Evolutionary conservation across 2,329 filamentous ascomycete species (phyloP), one percentile per base, ranked within the genome.

Genomic region (Hypoxylon sp.): DNA sequence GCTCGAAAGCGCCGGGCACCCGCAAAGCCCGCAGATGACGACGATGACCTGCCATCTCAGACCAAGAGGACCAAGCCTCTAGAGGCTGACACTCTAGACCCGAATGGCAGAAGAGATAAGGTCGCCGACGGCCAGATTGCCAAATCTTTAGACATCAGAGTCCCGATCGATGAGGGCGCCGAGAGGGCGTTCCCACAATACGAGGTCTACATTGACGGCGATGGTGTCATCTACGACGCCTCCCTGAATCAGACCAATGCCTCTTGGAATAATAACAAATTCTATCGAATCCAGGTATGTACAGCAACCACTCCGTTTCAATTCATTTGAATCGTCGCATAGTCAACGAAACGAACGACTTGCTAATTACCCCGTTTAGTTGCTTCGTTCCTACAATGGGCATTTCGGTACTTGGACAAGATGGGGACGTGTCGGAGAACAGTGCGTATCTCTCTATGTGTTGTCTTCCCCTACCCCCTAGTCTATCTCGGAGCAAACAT

Each of bases 201-300:
- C 35, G 69, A 75, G 15, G 90, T 96, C 26, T 87, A 89, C 68
- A 83, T 94, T 53, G 88, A 88, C 58, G 74, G 82, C 1, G 74
- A 82, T 33, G 85, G 86, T 17, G 75, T 88, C 52, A 91, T 94
- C 43, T 94, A 85, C 72, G 91, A 96, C 70, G 91, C 89, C 0
- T 87, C 89, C 0, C 78, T 96, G 41, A 95, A 93, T 65, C 89
- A 93, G 71, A 89, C 91, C 9, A 90, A 92, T 64, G 78, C 89
- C 0, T 76, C 78, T 0, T 74, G 81, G 42, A 95, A 94, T 70
- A 89, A 90, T 73, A 94, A 95, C 73, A 95, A 95, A 65, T 94
- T 93, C 72, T 94, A 93, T 69, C 84, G 85, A 23, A 72, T 92
- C 23, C 90, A 94, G 78, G 78, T 90, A 60, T 23, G 45, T 23